Base-by-base conservation (phyloP, 225 moss, liverwort and hornwort genomes). In the Bryum argenteum region DNA sequence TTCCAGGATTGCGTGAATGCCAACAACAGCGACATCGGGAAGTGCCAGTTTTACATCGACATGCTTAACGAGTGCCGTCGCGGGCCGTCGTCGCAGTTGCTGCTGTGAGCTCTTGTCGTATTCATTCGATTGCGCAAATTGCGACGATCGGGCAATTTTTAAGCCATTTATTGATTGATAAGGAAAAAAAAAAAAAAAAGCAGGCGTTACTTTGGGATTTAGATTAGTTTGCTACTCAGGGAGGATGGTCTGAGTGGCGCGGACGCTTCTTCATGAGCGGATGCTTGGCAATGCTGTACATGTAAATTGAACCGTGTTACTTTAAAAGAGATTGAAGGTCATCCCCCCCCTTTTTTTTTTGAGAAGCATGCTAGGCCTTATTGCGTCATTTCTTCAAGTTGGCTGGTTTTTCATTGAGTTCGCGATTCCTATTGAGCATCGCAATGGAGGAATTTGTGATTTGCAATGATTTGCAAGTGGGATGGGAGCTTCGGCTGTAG, bases 11-110 rank as follows among this genome's bases (percentile, higher is more conserved):
- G 96, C 72, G 85, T 96, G 69, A 87, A 47, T 38, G 89, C 83
- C 1, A 91, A 93, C 51, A 87, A 85, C 71, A 93, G 87, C 62
- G 93, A 96, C 66, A 96, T 93, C 73, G 96, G 91, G 61, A 96
- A 85, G 78, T 96, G 96, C 70, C 96, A 96, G 84, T 96, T 96
- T 65, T 96, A 96, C 64, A 87, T 96, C 61, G 96, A 96, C 75
- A 96, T 96, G 96, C 75, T 96, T 71, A 96, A 83, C 62, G 96
- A 93, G 74, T 96, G 96, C 67, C 87, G 86, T 45, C 89, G 93
- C 45, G 83, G 78, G 11, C 38, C 93, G 17, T 71, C 89, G 52
- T 68, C 91, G 54, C 72, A 77, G 75, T 72, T 83, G 72, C 2
- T 83, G 75, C 51, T 80, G 20, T 80, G 71, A 82, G 64, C 33